Base-by-base conservation (phyloP, 345 rosid species). In the Angophora floribunda region DNA sequence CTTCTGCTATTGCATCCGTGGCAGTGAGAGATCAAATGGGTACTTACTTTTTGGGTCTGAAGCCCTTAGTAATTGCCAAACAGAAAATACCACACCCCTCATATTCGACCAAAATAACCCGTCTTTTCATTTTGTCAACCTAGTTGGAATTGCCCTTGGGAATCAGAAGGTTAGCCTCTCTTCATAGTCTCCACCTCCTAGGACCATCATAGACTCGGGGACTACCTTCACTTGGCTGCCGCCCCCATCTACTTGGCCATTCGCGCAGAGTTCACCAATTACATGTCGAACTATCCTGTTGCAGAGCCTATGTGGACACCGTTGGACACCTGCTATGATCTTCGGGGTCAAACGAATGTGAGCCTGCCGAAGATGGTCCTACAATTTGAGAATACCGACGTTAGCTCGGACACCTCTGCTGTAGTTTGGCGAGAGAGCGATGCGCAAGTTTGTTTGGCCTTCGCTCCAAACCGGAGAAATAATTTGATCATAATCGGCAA, bases 1-100 rank as follows among this genome's bases (percentile, higher is more conserved):
- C 17, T 88, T 92, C 86, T 89, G 92, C 47, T 90, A 90, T 80
- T 89, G 93, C 87, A 90, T 89, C 63, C 92, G 91, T 10, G 44
- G 88, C 49, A 24, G 51, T 3, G 57, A 79, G 63, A 86, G 86
- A 87, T 87, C 91, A 3, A 30, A 63, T 9, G 92, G 93, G 24
- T 89, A 85, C 63, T 49, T 92, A 32, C 82, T 49, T 16, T 88
- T 89, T n/a, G 93, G 92, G 5, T 1, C 30, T 1, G 75, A 85
- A n/a, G 91, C 92, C 17, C 85, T 52, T 24, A 22, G 15, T 52
- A 41, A n/a, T 19, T 91, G 90, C 65, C 85, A 67, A 51, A 1
- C 79, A 2, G 28, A 49, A 4, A 26, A 36, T 16, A 6, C 55
- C 41, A 65, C 88, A 15, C 57, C 88, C 4, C 90, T 91, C 30